A percentile compares a stretch with the other conserved stretches of the same genome.
phyloP scores from a whole-genome alignment of 768 basidiomycete species.

The Astraeus odoratus region DNA sequence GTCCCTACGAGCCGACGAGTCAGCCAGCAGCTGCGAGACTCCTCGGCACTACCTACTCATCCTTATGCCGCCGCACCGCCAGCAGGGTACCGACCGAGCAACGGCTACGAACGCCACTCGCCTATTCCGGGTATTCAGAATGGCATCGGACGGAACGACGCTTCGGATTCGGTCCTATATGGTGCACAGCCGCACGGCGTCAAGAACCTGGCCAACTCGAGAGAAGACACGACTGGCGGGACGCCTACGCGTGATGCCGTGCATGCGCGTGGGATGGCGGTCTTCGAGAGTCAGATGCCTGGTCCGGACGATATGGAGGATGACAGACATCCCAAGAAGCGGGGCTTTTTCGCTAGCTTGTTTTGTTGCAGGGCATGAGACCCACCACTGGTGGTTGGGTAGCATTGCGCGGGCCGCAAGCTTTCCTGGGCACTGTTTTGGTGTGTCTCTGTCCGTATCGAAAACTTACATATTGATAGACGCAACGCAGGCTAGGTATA shows the following conservation, averaged over 20 bases:
- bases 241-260: constrained; percentile 26
- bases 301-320: constrained; percentile 55
- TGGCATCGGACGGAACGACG: constrained; percentile 40
- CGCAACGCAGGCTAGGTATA: constrained; percentile 13
- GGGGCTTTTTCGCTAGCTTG: constrained; percentile 54
- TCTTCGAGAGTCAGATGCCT: constrained; percentile 64
- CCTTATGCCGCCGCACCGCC: constrained; percentile 63
- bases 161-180: constrained; percentile 66
- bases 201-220: constrained; percentile 45
- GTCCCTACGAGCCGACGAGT: constrained; percentile 59
- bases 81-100: constrained; percentile 45
- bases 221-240: constrained; percentile 47
- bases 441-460: background rate
- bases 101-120: constrained; percentile 52
- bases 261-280: constrained; percentile 47
- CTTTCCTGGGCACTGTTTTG: constrained; percentile 14
- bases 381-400: constrained; percentile 22
- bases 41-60: constrained; percentile 48
- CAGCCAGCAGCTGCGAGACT: constrained; percentile 55
- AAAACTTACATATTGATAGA: background rate
- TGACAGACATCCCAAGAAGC: constrained; percentile 56
- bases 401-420: constrained; percentile 24
- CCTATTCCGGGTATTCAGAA: constrained; percentile 34
- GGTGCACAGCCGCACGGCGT: constrained; percentile 39
- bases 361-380: constrained; percentile 64